These are phyloP conservation scores for Mucor piriformis DNA, from an alignment of 371 early-diverging fungal genomes.

Conservation along the genomic window DNA sequence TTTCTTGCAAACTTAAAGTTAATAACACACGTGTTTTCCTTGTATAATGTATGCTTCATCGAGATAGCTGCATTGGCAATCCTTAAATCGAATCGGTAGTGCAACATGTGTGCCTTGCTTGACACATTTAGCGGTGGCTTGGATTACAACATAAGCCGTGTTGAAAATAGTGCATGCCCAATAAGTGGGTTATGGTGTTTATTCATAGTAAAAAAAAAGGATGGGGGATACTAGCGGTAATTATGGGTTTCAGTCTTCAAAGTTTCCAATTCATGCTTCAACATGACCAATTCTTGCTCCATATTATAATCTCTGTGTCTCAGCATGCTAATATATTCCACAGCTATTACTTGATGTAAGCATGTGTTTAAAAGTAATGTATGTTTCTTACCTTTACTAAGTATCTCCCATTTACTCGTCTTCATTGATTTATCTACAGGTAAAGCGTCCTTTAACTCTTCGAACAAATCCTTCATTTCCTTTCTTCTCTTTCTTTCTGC, in stretches of 20 bases:
- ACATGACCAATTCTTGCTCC: slow-evolving; percentile 13
- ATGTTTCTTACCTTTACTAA: slow-evolving; percentile 61
- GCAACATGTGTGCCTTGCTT: too few relatives aligned
- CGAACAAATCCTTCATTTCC: slow-evolving; percentile 85
- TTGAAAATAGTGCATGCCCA: too few relatives aligned
- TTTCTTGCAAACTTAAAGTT: too few relatives aligned
- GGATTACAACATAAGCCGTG: too few relatives aligned
- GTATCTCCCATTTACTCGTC: slow-evolving; percentile 80
- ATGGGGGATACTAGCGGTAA: neutral
- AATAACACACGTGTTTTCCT: too few relatives aligned
- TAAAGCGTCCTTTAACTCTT: slow-evolving; percentile 65
- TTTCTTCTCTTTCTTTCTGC: slow-evolving; percentile 78
- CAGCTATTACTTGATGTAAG: slow-evolving; percentile 1
- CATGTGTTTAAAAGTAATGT: neutral
- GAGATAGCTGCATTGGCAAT: too few relatives aligned
- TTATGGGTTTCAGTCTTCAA: slow-evolving; percentile 3
- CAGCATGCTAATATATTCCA: slow-evolving; percentile 16
- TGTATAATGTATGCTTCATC: too few relatives aligned
- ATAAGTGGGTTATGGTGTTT: too few relatives aligned
- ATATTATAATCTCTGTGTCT: slow-evolving; percentile 11
- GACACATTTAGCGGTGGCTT: too few relatives aligned
- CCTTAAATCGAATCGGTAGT: too few relatives aligned
- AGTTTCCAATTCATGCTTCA: slow-evolving; percentile 10
- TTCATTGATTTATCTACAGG: slow-evolving; percentile 70
- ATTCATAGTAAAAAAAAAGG: too few relatives aligned